phyloP scores from a whole-genome alignment of 441 rosid species.

The Bruguiera hainesii region DNA sequence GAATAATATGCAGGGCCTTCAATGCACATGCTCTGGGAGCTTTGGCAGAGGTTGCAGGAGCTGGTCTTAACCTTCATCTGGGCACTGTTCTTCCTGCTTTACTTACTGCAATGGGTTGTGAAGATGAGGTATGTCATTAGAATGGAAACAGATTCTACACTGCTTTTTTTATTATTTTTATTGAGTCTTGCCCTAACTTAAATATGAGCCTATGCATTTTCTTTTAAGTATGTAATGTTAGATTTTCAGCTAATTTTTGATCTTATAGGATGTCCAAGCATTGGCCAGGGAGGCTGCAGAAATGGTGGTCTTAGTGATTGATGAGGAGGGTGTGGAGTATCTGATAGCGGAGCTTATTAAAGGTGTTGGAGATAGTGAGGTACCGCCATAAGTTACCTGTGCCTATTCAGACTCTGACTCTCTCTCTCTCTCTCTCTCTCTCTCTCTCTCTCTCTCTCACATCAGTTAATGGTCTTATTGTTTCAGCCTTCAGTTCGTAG shows the following conservation, averaged over 20 bases:
- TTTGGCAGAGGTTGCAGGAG: conserved; percentile 96
- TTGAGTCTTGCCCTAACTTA: not conserved
- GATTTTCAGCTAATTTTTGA: conserved; percentile 15
- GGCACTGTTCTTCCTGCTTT: conserved; percentile 93
- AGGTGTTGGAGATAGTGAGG: conserved; percentile 82
- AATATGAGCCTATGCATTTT: not conserved
- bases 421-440: not conserved
- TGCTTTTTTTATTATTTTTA: not conserved
- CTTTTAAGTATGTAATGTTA: not conserved
- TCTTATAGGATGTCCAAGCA: conserved; percentile 72
- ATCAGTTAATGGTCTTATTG: conserved; percentile 13
- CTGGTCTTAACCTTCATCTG: conserved; percentile 88
- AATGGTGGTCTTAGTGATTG: conserved; percentile 83
- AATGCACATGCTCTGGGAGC: conserved; percentile 99
- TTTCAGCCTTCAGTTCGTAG: conserved; percentile 89
- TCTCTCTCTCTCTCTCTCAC: conserved; percentile 13
- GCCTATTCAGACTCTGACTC: not conserved
- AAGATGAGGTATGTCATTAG: conserved; percentile 50
- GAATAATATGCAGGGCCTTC: conserved; percentile 63
- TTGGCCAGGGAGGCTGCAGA: conserved; percentile 94
- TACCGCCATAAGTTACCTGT: conserved; percentile 19
- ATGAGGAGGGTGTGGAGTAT: conserved; percentile 91
- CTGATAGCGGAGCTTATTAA: conserved; percentile 85
- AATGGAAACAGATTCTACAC: not conserved
- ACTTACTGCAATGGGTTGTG: conserved; percentile 87